Base-by-base conservation (phyloP, 208 protist species). In the Trypanosoma congolense region DNA sequence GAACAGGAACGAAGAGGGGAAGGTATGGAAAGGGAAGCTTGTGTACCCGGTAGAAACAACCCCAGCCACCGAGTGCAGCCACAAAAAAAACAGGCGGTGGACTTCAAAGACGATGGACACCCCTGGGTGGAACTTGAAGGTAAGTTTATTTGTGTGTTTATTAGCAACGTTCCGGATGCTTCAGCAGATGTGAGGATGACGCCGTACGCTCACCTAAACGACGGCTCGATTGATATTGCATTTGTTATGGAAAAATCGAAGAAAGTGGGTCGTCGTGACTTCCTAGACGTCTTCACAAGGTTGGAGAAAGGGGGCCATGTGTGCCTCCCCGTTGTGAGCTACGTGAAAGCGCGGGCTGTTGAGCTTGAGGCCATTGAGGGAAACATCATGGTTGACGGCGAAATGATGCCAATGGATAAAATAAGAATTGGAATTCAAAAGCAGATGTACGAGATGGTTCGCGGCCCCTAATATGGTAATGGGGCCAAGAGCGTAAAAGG, bases 161-260 rank as follows among this genome's bases (percentile, higher is more conserved):
- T 90, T 35, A 86, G 82, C 56, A 90, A 85, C 43, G 42, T 88
- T 28, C 71, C 70, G 1, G 64, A 94, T 43, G 70, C 82, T 1
- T 69, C 83, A 21, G 82, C 82, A 72, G 78, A 94, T 52, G 78
- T 85, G 68, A 51, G 74, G 44, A 86, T 94, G 71, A 78, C 87
- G 6, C 87, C 87, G 6, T 18, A 85, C 14, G 65, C 75, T 2
- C 87, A 94, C 51, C 44, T 91, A 55, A 77, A 65, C 31, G 87
- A 94, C 56, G 83, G 83, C 22, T 62, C 83, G 21, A 87, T 94
- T 44, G 87, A 94, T 56, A 21, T 91, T 22, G 73, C 87, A 33
- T 94, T 77, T 65, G 42, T 35, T 25, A 65, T 61, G 26, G 65
- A 79, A 31, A 68, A 49, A 2, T 59, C 33, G 24, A 71, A 44